Evolutionary conservation across 768 basidiomycete genomes (phyloP), one percentile per base, ranked within the genome.

Genomic region (Auricularia sp.): DNA sequence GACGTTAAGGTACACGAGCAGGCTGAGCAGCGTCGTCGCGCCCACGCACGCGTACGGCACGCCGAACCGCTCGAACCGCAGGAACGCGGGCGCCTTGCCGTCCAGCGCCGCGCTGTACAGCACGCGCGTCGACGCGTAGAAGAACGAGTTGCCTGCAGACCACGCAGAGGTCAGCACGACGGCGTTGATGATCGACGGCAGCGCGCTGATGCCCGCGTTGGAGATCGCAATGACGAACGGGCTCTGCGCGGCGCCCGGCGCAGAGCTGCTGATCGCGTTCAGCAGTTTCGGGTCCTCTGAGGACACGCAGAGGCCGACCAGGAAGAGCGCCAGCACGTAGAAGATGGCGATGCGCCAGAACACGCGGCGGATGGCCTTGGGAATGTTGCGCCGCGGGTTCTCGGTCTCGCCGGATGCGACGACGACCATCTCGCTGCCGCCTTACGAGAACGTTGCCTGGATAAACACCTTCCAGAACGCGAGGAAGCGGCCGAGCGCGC

Each of bases 391-490:
- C 69, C 71, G 76, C 63, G 75, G 81, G 72, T 77, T 81, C 71
- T 74, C 75, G 67, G 74, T 76, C 65, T 80, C 77, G 10, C 76
- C 79, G 63, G 79, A 78, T n/a, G 76, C 75, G 67, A 74, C 73
- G 7, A 77, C 79, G 63, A 80, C 74, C 66, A 79, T 76, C 68
- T 81, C 75, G 45, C 73, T 78, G 74, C 84, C 85, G 65, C 83
- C 83, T 66, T 83, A 85, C 2, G 84, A 85, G 72, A 83, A 86
- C 1, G 82, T 78, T 4, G 85, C 85, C 69, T 85, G 82, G 45
- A 82, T 84, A 62, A 88, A 72, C 66, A 85, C 86, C 2, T 83
- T 79, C 65, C 84, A 77, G 73, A 87, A 87, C 7, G 85, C 86
- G 21, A 87, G 75, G 74, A 88, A 87, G 24, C 77, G 79, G 14